phyloP scores from a whole-genome alignment of 2,329 filamentous ascomycete species.

The Xylaria sp. region DNA sequence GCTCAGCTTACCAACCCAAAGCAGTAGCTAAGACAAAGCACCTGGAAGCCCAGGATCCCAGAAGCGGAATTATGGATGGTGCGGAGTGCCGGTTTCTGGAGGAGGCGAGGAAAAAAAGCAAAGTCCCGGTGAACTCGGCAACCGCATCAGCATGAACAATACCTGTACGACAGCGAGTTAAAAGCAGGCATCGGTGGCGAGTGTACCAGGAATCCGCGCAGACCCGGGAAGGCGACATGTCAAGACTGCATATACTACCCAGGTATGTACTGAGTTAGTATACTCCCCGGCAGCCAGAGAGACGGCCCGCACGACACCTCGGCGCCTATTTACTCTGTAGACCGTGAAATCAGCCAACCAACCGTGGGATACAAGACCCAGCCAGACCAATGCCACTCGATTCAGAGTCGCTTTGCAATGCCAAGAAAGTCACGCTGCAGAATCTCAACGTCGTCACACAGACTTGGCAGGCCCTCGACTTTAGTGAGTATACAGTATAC shows the following conservation, averaged over 20 bases:
- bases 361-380: constrained; percentile 26
- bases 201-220: not conserved
- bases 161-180: constrained; percentile 2
- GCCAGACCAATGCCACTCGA: constrained; percentile 29
- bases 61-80: not conserved
- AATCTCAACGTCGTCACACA: constrained; percentile 37
- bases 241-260: constrained; percentile 27
- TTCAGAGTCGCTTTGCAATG: constrained; percentile 25
- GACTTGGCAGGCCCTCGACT: constrained; percentile 17
- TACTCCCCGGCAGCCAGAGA: not conserved
- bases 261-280: too few relatives aligned
- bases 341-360: constrained; percentile 12
- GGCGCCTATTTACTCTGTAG: constrained; percentile 27
- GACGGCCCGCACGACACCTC: constrained; percentile 13
- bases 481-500: not conserved
- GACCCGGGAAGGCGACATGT: constrained; percentile 24
- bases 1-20: constrained; percentile 4
- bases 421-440: constrained; percentile 38
- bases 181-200: constrained; percentile 12
- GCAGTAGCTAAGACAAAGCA: constrained; percentile 13
- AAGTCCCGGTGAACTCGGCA: constrained; percentile 31
- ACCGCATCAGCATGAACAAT: constrained; percentile 25
- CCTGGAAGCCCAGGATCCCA: constrained; percentile 2
- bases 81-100: constrained; percentile 9
- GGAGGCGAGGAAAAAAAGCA: constrained; percentile 16